These are phyloP conservation scores for Sanghuangporus sanghuang DNA, from an alignment of 1,284 basidiomycete genomes.

Conservation along the genomic window DNA sequence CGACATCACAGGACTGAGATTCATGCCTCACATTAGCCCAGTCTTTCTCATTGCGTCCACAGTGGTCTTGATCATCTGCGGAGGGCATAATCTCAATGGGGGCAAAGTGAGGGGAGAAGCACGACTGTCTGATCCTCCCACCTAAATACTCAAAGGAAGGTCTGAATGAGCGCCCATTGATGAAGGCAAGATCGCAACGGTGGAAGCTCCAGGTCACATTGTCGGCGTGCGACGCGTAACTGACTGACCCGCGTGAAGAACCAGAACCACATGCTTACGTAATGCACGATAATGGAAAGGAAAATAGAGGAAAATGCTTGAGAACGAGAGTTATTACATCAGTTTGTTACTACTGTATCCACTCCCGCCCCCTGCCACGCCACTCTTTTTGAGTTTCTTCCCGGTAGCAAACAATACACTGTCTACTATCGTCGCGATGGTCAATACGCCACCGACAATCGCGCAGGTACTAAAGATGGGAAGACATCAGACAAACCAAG, in stretches of 20 bases:
- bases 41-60: not conserved
- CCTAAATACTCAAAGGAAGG: not conserved
- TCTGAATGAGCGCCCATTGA: not conserved
- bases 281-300: not conserved
- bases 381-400: slow-evolving; percentile 61
- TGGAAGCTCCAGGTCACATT: no score
- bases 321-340: slow-evolving; percentile 32
- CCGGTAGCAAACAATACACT: slow-evolving; percentile 79
- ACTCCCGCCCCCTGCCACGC: slow-evolving; percentile 28
- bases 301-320: not conserved
- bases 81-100: not conserved
- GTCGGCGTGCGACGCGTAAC: no score
- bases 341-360: slow-evolving; percentile 39
- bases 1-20: not conserved
- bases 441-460: slow-evolving; percentile 95
- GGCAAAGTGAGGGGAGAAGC: no score
- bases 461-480: slow-evolving; percentile 77
- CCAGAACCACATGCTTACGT: not conserved
- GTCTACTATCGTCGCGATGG: slow-evolving; percentile 91
- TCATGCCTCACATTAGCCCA: not conserved
- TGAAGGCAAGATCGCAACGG: not conserved
- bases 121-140: not conserved
- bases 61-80: not conserved
- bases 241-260: no score
- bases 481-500: slow-evolving; percentile 9